Evolutionary conservation across 768 basidiomycete genomes (phyloP).

Genomic region (Lentinus tigrinus): DNA sequence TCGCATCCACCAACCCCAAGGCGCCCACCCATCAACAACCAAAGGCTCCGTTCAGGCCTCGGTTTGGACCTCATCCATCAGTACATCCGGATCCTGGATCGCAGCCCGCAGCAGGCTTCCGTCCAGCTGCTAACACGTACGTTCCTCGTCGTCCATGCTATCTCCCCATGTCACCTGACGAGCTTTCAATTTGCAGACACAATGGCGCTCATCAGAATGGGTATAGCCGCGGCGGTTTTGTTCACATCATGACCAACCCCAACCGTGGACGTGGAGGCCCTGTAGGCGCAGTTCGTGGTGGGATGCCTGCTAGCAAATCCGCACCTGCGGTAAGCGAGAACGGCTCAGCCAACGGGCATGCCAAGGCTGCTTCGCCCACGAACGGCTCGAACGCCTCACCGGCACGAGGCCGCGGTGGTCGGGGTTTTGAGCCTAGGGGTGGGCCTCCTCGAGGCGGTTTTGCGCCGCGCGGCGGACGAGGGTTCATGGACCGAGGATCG

Average conservation of each 20-base stretch:
- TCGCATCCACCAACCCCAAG: conserved; percentile 68
- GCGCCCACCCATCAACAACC: conserved; percentile 46
- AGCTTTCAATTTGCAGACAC: conserved; percentile 5
- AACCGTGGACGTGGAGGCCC: conserved; percentile 51
- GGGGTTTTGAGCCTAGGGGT: conserved; percentile 16
- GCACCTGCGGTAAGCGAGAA: not conserved
- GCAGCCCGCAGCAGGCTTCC: conserved; percentile 59
- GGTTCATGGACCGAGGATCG: conserved; percentile 24
- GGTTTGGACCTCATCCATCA: conserved; percentile 63
- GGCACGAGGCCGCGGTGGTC: not conserved
- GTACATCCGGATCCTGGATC: conserved; percentile 57
- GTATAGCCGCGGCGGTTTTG: conserved; percentile 35
- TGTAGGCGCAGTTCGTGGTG: conserved; percentile 28
- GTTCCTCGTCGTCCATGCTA: not conserved
- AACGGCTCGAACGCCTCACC: not conserved
- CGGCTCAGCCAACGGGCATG: conserved; percentile 13
- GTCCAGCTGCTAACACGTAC: conserved; percentile 49
- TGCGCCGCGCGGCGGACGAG: conserved; percentile 30
- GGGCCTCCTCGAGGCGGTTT: conserved; percentile 25
- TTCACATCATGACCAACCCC: conserved; percentile 80
- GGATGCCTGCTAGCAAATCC: not conserved
- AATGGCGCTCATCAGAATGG: conserved; percentile 9
- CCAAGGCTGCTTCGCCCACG: not conserved
- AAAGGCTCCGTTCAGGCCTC: conserved; percentile 60
- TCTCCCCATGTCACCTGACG: not conserved